Evolutionary conservation across 1,284 basidiomycete species (phyloP), one percentile per base, ranked within the genome.

Genomic region (Cutaneotrichosporon cutaneum): DNA sequence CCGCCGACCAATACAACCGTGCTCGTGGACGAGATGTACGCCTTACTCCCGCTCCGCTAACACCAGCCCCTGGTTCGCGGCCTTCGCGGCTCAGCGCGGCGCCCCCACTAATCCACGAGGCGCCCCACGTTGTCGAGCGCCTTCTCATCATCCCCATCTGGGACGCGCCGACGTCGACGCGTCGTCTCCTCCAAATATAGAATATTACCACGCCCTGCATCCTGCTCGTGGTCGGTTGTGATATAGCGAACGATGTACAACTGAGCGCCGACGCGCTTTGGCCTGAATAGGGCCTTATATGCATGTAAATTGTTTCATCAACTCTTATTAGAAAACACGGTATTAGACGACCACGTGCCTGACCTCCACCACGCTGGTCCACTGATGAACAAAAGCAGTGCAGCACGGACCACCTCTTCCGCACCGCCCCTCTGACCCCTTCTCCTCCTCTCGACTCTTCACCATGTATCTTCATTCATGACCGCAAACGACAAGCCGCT

Each of bases 61-160:
- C 32, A 10, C 13, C 51, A 53, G 51, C 51, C 32, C 32, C 4
- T 53, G 51, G 51, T 24, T 53, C 33, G 33, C n/a, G 21, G n/a
- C n/a, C 33, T 33, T 22, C 13, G 33, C 13, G 13, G 35, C 5
- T 16, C 32, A 53, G 22, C 13, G 33, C 13, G 13, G 35, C 5
- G 4, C 32, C 36, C 33, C 22, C 24, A 14, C 32, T 53, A 8
- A 24, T 53, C 10, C 33, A 53, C 33, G 51, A 53, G 21, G 13
- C 32, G 2, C n/a, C 27, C n/a, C 33, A 53, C 5, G 11, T 53
- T 21, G 51, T 32, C 32, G 51, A 53, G 32, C 51, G 36, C 13
- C 21, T 55, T 16, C 24, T 55, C 9, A 24, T 24, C 16, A 44
- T 55, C 36, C 54, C 21, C 39, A 55, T 32, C 24, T 55, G 22